Percentiles rank a stretch among this genome's conserved stretches.
These are phyloP conservation scores for Chernovozyma sophiae-reginae DNA, from an alignment of 1,139 yeast species.

Conservation along the genomic window DNA sequence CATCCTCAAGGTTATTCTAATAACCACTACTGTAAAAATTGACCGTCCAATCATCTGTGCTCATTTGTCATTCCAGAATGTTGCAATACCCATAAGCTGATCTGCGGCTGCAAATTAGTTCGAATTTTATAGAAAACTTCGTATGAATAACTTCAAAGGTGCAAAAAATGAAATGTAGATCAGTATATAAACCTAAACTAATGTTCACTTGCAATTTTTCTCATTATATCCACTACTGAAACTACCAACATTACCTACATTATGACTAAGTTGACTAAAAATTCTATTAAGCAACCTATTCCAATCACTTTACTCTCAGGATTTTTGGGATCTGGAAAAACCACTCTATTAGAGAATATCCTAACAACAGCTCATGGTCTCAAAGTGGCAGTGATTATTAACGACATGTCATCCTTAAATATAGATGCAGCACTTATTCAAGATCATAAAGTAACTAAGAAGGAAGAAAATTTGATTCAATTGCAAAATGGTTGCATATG, in stretches of 20 bases:
- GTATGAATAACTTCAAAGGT: background rate
- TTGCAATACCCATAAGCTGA: no score
- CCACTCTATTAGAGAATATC: conserved; percentile 40
- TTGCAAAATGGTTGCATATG: conserved; percentile 47
- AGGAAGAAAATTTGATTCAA: conserved; percentile 39
- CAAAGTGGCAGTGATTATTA: conserved; percentile 41
- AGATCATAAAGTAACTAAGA: conserved; percentile 35
- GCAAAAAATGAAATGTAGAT: no score
- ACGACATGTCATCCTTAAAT: conserved; percentile 37
- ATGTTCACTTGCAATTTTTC: no score
- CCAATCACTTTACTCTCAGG: conserved; percentile 44
- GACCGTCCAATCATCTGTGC: background rate
- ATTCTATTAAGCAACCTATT: conserved; percentile 16
- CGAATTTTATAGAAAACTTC: background rate
- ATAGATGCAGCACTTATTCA: conserved; percentile 39
- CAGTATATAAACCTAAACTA: no score
- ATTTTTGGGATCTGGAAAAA: conserved; percentile 43
- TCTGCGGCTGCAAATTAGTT: no score
- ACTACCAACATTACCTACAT: no score
- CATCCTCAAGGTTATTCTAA: no score
- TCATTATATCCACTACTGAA: no score
- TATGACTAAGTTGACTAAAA: no score
- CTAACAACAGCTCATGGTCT: conserved; percentile 34
- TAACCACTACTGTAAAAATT: background rate
- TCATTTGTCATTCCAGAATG: background rate